Conservation (phyloP, 352 stramenopile species). For the Pythium brachiatum region DNA sequence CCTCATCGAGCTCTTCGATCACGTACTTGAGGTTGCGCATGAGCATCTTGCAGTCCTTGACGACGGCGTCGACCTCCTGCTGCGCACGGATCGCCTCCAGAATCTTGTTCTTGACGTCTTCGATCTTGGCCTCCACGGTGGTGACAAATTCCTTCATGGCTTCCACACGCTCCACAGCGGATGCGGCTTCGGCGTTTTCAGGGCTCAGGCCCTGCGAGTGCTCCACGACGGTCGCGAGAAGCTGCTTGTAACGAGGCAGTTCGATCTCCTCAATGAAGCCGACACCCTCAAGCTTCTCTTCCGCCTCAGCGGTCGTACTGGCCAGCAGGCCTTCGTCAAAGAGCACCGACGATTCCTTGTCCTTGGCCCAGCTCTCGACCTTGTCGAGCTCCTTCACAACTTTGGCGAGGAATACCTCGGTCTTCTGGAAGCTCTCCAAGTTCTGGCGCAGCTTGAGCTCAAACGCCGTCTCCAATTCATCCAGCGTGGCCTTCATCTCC, state of each 20-base stretch:
- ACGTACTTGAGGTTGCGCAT: constrained; percentile 89
- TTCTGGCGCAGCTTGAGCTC: constrained; percentile 74
- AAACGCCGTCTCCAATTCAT: constrained; percentile 66
- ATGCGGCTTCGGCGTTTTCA: constrained; percentile 66
- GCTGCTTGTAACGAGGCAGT: constrained; percentile 78
- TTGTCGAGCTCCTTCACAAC: constrained; percentile 87
- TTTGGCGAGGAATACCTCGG: constrained; percentile 75
- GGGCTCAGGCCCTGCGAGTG: constrained; percentile 62
- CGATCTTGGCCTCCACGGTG: constrained; percentile 69
- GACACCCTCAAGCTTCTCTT: constrained; percentile 84
- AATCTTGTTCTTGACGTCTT: constrained; percentile 56
- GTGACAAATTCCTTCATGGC: constrained; percentile 74
- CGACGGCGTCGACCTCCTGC: constrained; percentile 72
- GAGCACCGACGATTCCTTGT: constrained; percentile 68
- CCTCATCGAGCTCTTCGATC: constrained; percentile 87
- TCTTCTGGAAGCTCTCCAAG: constrained; percentile 81
- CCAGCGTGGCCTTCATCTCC: constrained; percentile 64
- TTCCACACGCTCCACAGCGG: constrained; percentile 69
- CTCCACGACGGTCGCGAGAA: constrained; percentile 63
- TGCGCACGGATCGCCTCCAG: constrained; percentile 57
- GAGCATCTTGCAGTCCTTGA: constrained; percentile 83
- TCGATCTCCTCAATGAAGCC: constrained; percentile 83
- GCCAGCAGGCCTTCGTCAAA: constrained; percentile 60
- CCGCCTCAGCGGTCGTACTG: constrained; percentile 58
- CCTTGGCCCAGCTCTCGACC: constrained; percentile 77